Base-by-base conservation (phyloP, 306 rosid genomes). In the Trifolium dubium region DNA sequence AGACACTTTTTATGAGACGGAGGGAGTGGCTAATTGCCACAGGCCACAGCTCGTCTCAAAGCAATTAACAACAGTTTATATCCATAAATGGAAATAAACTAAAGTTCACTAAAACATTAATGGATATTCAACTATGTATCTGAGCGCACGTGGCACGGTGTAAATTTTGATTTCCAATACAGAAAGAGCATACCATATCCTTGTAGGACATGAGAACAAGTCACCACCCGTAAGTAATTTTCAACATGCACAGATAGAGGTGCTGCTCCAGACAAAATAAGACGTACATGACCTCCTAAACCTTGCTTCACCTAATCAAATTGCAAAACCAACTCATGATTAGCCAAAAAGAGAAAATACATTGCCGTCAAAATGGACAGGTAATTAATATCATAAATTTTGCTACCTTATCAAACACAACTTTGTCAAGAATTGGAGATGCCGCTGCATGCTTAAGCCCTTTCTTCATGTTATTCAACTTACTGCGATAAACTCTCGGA, bases 201-300 rank as follows among this genome's bases (percentile, higher is more conserved):
- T 82, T 94, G 99, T 56, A 94, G 73, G 83, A 94, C 96, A 78
- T 94, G 95, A 73, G 95, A 79, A 80, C 99, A 94, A 4, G 97
- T 31, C 79, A 94, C 99, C 72, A 94, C 97, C 51, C 96, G 86
- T 49, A 94, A 83, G 85, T 81, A 94, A 62, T 77, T 71, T 82
- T 94, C 99, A 37, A 92, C 96, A 56, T 94, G 95, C 31, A 82
- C 10, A 44, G 97, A 82, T 11, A 94, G 90, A 72, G 99, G 99
- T 67, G 99, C 99, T 73, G 93, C 99, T 76, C 96, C 99, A 71
- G 99, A 94, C 63, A 94, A 77, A 83, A 94, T 94, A 67, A 94
- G 84, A 46, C 99, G 90, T 28, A 94, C 96, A 1, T 78, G 86
- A 70, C 99, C 96, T 35, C 99, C 99, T 78, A 94, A 86, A n/a